These are phyloP conservation scores for Cenchrus purpureus DNA, from an alignment of 176 grass and related monocot genomes.

Conservation along the genomic window DNA sequence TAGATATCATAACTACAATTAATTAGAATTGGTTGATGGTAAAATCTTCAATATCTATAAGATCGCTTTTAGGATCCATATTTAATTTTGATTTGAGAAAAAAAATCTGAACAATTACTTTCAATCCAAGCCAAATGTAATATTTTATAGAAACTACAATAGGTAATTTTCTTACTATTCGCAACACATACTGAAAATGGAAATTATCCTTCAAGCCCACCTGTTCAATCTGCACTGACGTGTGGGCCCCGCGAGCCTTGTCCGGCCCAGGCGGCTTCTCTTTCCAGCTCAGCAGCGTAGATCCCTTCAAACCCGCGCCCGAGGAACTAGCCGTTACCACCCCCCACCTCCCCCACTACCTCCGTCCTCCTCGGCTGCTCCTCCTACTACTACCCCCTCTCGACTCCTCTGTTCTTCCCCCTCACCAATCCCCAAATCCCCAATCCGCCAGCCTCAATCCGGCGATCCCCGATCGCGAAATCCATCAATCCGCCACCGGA, in stretches of 20 bases:
- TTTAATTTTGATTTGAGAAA: too few relatives aligned
- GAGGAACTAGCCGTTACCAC: slow-evolving; percentile 69
- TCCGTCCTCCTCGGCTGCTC: neutral
- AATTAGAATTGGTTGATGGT: too few relatives aligned
- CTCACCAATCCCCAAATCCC: slow-evolving; percentile 31
- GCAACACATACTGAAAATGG: neutral
- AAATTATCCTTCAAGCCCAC: neutral
- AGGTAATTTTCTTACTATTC: too few relatives aligned
- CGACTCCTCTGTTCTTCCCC: neutral
- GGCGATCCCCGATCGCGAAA: neutral
- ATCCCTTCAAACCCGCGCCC: slow-evolving; percentile 46
- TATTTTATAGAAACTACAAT: too few relatives aligned
- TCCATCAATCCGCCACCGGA: neutral
- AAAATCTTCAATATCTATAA: too few relatives aligned
- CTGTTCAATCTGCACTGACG: neutral
- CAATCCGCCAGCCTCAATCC: neutral
- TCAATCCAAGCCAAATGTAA: too few relatives aligned
- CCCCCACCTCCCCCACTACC: slow-evolving; percentile 34
- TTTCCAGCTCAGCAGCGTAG: slow-evolving; percentile 30
- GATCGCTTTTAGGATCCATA: too few relatives aligned
- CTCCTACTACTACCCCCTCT: neutral
- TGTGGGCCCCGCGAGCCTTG: neutral
- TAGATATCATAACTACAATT: too few relatives aligned
- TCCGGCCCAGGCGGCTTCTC: neutral
- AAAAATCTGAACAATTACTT: too few relatives aligned